Evolutionary conservation across 2,329 filamentous ascomycete genomes (phyloP).

Genomic region (Fusarium acutatum): DNA sequence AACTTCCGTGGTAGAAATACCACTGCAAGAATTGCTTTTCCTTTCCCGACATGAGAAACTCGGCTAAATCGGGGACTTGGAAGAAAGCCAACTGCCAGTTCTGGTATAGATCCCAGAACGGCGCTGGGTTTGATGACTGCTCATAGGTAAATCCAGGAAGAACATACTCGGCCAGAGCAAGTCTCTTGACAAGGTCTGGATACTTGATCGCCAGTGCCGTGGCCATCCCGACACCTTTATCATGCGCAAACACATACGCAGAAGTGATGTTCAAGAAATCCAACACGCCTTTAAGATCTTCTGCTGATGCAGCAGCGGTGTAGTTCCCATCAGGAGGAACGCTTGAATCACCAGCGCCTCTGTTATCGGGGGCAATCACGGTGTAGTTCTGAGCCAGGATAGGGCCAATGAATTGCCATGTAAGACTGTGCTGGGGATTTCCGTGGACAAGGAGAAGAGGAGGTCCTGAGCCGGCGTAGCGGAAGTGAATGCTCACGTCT

Average conservation of each 20-base stretch:
- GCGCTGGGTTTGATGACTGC: conserved; percentile 37
- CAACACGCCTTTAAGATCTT: conserved; percentile 50
- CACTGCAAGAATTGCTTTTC: conserved; percentile 55
- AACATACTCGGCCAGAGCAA: conserved; percentile 51
- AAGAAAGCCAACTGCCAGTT: conserved; percentile 57
- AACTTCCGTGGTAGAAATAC: conserved; percentile 57
- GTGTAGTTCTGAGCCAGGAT: conserved; percentile 54
- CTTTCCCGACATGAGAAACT: conserved; percentile 54
- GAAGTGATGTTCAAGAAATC: conserved; percentile 54
- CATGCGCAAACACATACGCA: conserved; percentile 55
- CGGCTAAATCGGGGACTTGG: conserved; percentile 55
- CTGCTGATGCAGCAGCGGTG: conserved; percentile 50
- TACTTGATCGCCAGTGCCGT: conserved; percentile 50
- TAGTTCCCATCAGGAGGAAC: conserved; percentile 51
- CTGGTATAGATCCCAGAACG: conserved; percentile 51
- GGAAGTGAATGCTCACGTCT: conserved; percentile 54
- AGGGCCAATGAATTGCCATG: conserved; percentile 51
- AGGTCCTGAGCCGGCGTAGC: conserved; percentile 51
- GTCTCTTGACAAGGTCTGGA: conserved; percentile 45
- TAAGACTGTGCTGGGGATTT: conserved; percentile 52
- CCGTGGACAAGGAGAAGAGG: conserved; percentile 53
- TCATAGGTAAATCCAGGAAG: conserved; percentile 55
- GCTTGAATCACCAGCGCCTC: conserved; percentile 52
- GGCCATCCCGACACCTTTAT: conserved; percentile 55
- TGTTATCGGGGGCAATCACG: conserved; percentile 54